These are phyloP conservation scores for Sclerotiophoma versabilis DNA, from an alignment of 2,329 filamentous ascomycete species.

Conservation along the genomic window DNA sequence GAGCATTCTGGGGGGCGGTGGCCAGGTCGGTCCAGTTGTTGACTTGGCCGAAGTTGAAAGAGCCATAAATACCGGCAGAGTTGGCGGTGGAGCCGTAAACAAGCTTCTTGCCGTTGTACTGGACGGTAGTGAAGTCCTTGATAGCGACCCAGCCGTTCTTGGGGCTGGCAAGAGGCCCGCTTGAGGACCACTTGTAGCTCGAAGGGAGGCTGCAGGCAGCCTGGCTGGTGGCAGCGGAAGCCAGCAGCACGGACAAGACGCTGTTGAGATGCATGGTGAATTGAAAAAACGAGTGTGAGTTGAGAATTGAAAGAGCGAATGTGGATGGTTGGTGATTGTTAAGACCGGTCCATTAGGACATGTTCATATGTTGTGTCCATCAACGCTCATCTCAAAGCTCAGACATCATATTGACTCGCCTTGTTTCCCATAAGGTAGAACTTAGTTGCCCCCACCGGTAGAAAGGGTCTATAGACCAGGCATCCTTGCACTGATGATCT, in stretches of 20 bases:
- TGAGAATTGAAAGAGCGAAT: background rate
- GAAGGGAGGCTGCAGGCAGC: constrained; percentile 61
- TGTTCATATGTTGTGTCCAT: constrained; percentile 1
- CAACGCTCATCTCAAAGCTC: constrained; percentile 2
- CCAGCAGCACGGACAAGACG: constrained; percentile 6
- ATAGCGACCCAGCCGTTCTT: constrained; percentile 63
- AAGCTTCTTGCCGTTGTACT: constrained; percentile 65
- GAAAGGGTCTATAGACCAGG: background rate
- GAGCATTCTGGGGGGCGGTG: constrained; percentile 60
- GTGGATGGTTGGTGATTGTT: background rate
- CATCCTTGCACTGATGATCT: background rate
- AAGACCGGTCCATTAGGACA: background rate
- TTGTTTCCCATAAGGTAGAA: constrained; percentile 1
- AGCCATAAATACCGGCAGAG: constrained; percentile 58
- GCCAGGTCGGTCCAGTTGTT: constrained; percentile 61
- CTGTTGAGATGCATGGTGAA: constrained; percentile 5
- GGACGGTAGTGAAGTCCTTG: constrained; percentile 67
- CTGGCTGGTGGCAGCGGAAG: constrained; percentile 1
- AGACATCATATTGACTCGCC: background rate
- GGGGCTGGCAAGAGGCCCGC: constrained; percentile 59
- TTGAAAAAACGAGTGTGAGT: background rate
- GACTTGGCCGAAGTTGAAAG: constrained; percentile 66
- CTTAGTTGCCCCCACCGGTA: constrained; percentile 5
- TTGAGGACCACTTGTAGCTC: constrained; percentile 64
- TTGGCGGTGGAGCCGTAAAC: constrained; percentile 65